A percentile compares a stretch with the other conserved stretches of the same genome.
phyloP scores from a whole-genome alignment of 2,329 filamentous ascomycete species.

The Fusarium fujikuroi region DNA sequence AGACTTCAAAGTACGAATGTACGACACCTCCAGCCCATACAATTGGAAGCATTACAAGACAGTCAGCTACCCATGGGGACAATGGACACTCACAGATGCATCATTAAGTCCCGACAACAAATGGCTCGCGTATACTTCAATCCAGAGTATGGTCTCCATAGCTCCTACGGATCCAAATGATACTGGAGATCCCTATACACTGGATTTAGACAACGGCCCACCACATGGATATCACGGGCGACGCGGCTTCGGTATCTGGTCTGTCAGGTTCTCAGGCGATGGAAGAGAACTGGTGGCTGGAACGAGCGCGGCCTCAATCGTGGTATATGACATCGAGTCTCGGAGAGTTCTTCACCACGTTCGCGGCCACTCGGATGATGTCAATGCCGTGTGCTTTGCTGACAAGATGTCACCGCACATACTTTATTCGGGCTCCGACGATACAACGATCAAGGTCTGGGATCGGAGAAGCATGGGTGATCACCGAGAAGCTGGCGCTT shows the following conservation, averaged over 20 bases:
- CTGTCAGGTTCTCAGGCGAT: conserved; percentile 90
- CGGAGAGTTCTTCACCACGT: conserved; percentile 79
- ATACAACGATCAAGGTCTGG: conserved; percentile 95
- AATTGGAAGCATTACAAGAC: conserved; percentile 97
- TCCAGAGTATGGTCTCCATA: conserved; percentile 84
- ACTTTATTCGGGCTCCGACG: conserved; percentile 94
- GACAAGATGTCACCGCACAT: conserved; percentile 91
- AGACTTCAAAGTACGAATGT: conserved; percentile 95
- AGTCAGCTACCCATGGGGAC: conserved; percentile 83
- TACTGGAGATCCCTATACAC: conserved; percentile 78
- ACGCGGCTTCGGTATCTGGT: conserved; percentile 77
- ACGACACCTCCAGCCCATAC: conserved; percentile 95
- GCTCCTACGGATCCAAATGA: conserved; percentile 88
- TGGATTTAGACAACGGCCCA: conserved; percentile 69
- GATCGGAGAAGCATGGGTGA: conserved; percentile 93
- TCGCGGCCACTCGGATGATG: conserved; percentile 83
- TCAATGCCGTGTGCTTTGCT: conserved; percentile 96
- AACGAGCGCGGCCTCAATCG: conserved; percentile 80
- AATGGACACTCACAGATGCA: conserved; percentile 97
- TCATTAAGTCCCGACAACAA: conserved; percentile 91
- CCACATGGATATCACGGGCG: conserved; percentile 44
- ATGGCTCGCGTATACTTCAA: conserved; percentile 91
- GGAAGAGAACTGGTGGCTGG: conserved; percentile 91
- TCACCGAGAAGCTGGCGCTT: conserved; percentile 74
- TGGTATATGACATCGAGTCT: conserved; percentile 93